A percentile compares a stretch with the other conserved stretches of the same genome.
phyloP scores from a whole-genome alignment of 179 eudicot genomes.

The Heliamphora pulchella region DNA sequence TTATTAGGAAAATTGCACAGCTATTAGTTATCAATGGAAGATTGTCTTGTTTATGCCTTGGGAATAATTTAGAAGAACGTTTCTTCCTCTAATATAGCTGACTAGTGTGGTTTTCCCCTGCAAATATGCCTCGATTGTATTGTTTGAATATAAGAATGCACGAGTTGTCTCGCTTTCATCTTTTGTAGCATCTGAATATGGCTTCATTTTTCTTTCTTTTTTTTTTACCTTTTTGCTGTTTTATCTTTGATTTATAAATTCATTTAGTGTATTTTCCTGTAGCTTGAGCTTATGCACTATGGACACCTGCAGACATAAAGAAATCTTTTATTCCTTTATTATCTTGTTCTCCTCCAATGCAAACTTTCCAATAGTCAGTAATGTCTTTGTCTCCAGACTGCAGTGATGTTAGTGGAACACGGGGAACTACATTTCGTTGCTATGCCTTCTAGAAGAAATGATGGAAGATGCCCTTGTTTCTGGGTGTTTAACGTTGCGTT shows the following conservation, averaged over 20 bases:
- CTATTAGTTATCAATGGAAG: neutral
- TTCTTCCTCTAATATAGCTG: neutral
- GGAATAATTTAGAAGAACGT: slow-evolving; percentile 1
- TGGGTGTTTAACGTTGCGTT: slow-evolving; percentile 70
- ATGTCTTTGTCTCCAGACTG: slow-evolving; percentile 52
- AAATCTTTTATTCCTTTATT: neutral
- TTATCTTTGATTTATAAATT: neutral
- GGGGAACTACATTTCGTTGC: slow-evolving; percentile 92
- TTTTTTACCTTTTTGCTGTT: neutral
- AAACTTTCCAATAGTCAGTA: neutral
- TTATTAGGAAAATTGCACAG: slow-evolving; percentile 1
- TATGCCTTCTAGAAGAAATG: slow-evolving; percentile 66
- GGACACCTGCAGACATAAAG: neutral
- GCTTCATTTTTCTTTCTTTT: neutral
- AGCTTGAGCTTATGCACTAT: neutral
- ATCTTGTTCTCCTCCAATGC: neutral
- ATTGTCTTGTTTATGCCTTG: neutral
- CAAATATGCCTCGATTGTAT: neutral
- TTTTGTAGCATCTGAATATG: slow-evolving; percentile 2
- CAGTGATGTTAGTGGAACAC: slow-evolving; percentile 59
- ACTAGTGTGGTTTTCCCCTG: neutral
- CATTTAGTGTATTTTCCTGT: neutral
- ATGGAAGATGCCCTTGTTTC: slow-evolving; percentile 47
- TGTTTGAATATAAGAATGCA: slow-evolving; percentile 2
- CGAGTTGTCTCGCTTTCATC: slow-evolving; percentile 2